These are phyloP conservation scores for Astrephomene gubernaculifera DNA, from an alignment of 139 green algal species.

Conservation along the genomic window DNA sequence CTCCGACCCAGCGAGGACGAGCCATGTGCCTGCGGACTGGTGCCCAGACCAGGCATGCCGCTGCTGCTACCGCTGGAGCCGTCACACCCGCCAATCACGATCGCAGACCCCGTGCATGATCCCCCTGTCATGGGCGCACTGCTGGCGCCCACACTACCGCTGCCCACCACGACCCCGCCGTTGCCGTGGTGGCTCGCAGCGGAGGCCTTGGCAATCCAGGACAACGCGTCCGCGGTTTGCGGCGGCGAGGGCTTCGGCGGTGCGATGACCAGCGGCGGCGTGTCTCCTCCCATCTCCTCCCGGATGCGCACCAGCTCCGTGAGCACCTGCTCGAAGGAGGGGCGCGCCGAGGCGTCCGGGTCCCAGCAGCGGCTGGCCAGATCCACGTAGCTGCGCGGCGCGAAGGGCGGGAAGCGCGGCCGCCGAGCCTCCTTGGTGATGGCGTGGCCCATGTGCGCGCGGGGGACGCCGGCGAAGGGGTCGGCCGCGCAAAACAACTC, in stretches of 20 bases:
- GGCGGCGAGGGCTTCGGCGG: background rate
- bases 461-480: conserved; percentile 44
- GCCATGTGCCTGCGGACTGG: background rate
- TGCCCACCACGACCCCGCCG: too few relatives aligned
- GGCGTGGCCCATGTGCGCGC: conserved; percentile 52
- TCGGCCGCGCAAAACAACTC: conserved; percentile 57
- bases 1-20: background rate
- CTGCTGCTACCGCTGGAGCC: background rate
- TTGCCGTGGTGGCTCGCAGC: background rate
- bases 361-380: conserved; percentile 54
- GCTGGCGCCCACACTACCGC: background rate
- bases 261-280: conserved; percentile 12
- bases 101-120: background rate
- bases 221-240: background rate
- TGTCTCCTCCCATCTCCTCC: conserved; percentile 25
- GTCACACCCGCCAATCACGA: background rate
- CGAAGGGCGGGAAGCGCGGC: conserved; percentile 44
- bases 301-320: conserved; percentile 39
- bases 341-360: conserved; percentile 28
- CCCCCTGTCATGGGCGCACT: background rate
- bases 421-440: conserved; percentile 36
- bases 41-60: background rate
- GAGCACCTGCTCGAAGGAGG: conserved; percentile 44
- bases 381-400: conserved; percentile 30
- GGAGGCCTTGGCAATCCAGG: too few relatives aligned